Evolutionary conservation across 2,329 filamentous ascomycete genomes (phyloP).

Genomic region (Dactylellina haptotyla): DNA sequence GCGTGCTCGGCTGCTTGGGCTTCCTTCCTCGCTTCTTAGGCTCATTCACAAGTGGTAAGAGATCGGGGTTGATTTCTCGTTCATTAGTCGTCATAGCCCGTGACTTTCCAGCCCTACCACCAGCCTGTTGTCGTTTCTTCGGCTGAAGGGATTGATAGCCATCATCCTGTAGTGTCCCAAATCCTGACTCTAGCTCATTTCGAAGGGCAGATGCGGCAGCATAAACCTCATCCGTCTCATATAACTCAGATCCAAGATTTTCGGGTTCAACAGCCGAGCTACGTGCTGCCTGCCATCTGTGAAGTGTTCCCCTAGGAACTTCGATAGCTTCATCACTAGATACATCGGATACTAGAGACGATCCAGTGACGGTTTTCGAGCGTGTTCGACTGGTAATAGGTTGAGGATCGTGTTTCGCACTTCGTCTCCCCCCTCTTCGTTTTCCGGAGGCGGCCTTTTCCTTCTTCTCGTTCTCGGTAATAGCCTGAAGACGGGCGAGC

Average conservation of each 20-base stretch:
- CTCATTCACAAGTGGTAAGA: conserved; percentile 10
- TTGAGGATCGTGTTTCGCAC: background rate
- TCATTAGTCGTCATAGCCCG: conserved; percentile 31
- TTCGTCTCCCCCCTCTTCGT: conserved; percentile 10
- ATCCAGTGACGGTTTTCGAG: conserved; percentile 12
- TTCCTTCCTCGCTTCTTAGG: conserved; percentile 43
- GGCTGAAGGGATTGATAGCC: conserved; percentile 12
- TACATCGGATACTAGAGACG: conserved; percentile 12
- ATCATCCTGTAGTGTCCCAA: conserved; percentile 7
- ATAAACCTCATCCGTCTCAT: conserved; percentile 25
- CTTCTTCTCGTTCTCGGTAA: conserved; percentile 47
- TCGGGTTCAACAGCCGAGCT: too few species aligned
- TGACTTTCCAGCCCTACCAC: conserved; percentile 27
- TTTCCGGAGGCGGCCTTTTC: conserved; percentile 19
- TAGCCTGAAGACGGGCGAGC: conserved; percentile 50
- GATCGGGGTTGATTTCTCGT: conserved; percentile 30
- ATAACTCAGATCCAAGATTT: conserved; percentile 13
- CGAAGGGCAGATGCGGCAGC: conserved; percentile 26
- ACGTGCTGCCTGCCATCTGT: conserved; percentile 33
- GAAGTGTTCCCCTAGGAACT: conserved; percentile 4
- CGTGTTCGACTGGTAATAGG: conserved; percentile 24
- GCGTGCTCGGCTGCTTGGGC: background rate
- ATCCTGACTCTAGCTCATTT: conserved; percentile 26
- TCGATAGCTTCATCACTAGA: conserved; percentile 17
- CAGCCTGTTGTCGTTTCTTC: conserved; percentile 40